These are phyloP conservation scores for Exophiala sp. DNA, from an alignment of 2,329 filamentous ascomycete species.

Conservation along the genomic window DNA sequence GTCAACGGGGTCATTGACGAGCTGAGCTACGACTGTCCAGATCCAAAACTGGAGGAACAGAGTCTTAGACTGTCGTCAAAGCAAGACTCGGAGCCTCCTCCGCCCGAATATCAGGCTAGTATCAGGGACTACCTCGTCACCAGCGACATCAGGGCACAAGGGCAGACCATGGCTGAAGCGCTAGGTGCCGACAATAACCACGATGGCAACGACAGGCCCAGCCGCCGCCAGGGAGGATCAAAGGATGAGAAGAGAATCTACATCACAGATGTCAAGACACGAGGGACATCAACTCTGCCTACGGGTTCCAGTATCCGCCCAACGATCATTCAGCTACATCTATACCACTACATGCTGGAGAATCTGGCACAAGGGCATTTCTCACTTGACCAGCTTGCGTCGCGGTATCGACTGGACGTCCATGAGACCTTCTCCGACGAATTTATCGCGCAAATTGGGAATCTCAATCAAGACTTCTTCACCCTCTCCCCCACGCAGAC, in stretches of 20 bases:
- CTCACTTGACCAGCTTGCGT: conserved; percentile 62
- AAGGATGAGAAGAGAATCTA: conserved; percentile 50
- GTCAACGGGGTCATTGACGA: conserved; percentile 89
- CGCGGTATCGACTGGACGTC: conserved; percentile 63
- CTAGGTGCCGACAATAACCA: conserved; percentile 19
- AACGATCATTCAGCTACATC: conserved; percentile 77
- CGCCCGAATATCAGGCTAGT: conserved; percentile 43
- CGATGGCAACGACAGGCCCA: conserved; percentile 16
- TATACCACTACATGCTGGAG: conserved; percentile 82
- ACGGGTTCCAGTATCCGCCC: conserved; percentile 62
- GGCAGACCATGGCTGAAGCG: conserved; percentile 33
- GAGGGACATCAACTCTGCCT: conserved; percentile 59
- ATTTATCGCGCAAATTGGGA: conserved; percentile 70
- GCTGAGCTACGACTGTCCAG: conserved; percentile 69
- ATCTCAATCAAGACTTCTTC: conserved; percentile 61
- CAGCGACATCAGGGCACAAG: conserved; percentile 13
- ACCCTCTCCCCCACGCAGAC: conserved; percentile 39
- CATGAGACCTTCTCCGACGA: conserved; percentile 65
- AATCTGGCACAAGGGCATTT: conserved; percentile 66
- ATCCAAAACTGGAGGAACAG: conserved; percentile 62
- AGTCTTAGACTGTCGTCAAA: conserved; percentile 48
- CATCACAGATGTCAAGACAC: conserved; percentile 83
- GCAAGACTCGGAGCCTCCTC: conserved; percentile 43
- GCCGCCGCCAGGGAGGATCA: conserved; percentile 21
- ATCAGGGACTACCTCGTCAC: conserved; percentile 41